A percentile compares a stretch with the other conserved stretches of the same genome.
phyloP scores from a whole-genome alignment of 495 filamentous ascomycete genomes.

The Acidomyces sp. region DNA sequence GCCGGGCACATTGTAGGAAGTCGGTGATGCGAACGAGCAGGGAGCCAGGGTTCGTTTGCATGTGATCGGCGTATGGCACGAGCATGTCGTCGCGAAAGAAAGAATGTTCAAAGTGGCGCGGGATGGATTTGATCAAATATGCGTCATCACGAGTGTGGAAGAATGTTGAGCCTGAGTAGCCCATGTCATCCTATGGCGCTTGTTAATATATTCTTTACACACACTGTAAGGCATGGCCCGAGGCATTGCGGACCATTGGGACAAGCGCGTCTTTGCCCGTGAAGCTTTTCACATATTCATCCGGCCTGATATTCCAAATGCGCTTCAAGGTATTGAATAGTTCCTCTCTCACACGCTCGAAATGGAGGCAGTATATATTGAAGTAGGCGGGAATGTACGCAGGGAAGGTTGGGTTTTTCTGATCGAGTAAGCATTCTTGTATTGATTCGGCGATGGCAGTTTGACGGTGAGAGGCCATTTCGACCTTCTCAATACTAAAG shows the following conservation, averaged over 20 bases:
- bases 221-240: background rate
- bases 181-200: constrained; percentile 42
- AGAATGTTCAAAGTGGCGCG: constrained; percentile 50
- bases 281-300: constrained; percentile 43
- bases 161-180: constrained; percentile 56
- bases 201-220: constrained; percentile 23
- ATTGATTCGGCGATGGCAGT: constrained; percentile 3
- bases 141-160: constrained; percentile 46
- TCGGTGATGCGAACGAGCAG: constrained; percentile 57
- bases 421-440: constrained; percentile 1
- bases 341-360: constrained; percentile 16
- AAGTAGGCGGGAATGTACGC: constrained; percentile 24
- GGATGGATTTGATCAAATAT: constrained; percentile 54
- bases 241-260: background rate
- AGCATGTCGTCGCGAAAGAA: constrained; percentile 56
- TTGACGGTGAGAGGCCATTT: background rate
- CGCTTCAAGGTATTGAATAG: constrained; percentile 25
- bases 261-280: constrained; percentile 8
- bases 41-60: constrained; percentile 41
- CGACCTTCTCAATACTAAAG: no score
- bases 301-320: constrained; percentile 40
- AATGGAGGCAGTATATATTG: constrained; percentile 19
- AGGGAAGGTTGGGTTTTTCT: constrained; percentile 7
- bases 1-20: constrained; percentile 41
- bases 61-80: constrained; percentile 46